Evolutionary conservation across 768 basidiomycete genomes (phyloP), one percentile per base, ranked within the genome.

Genomic region (Macrolepiota fuliginosa): DNA sequence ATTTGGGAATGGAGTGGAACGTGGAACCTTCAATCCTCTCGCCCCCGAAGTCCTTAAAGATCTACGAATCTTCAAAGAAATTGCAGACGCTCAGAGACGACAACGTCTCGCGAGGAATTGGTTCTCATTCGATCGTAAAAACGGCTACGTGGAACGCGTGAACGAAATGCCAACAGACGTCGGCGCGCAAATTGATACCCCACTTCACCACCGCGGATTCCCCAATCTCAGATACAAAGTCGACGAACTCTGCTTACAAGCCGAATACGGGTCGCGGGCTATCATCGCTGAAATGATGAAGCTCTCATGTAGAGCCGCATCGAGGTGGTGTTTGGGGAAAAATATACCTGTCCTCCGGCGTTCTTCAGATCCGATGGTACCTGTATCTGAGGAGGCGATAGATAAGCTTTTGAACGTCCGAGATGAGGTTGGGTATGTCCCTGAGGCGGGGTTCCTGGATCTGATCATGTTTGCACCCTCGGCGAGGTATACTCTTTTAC

Each of bases 281-380:
- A 67, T 93, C 56, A 86, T 99, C 11, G 78, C 87, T 0, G 94
- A 97, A 72, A 78, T 81, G 67, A 95, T 95, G 89, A 90, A 94
- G 68, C 68, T 88, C 17, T 94, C 92, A 0, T 88, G 86, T 52
- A 85, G 88, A 1, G 78, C 88, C 0, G 88, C 90, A 0, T 96
- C 94, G 27, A 78, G 76, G 42, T 94, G 92, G 75, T 84, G 83
- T 59, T 63, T 70, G 19, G 88, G 90, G 10, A 79, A 77, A 15
- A 75, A 76, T 3, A 62, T 96, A 35, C 87, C 89, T 2, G 78
- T 86, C 46, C 69, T 92, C 5, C 90, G 89, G 53, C 84, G 94
- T 19, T 67, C 73, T 2, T 68, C 78, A 24, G 69, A 73, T 49
- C 68, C 77, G 39, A 67, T 74, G 0, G 45, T 73, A 7, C 66